Evolutionary conservation across 2,329 filamentous ascomycete species (phyloP).

Genomic region (Neophaeococcomyces mojaviensis): DNA sequence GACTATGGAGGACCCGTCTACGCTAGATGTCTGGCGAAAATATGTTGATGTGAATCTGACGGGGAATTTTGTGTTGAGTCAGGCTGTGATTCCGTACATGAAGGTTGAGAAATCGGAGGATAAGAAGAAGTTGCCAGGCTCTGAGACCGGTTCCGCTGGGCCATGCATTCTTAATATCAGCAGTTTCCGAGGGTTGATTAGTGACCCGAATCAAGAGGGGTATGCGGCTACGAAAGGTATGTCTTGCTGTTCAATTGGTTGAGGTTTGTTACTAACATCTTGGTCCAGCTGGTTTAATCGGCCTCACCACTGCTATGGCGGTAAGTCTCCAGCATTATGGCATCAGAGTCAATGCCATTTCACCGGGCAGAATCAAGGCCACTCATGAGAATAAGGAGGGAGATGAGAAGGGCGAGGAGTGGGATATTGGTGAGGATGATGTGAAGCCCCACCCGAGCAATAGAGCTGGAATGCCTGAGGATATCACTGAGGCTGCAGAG

Average conservation of each 20-base stretch:
- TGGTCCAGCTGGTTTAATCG: constrained; percentile 25
- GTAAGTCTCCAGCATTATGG: constrained; percentile 28
- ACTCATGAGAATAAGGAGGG: constrained; percentile 40
- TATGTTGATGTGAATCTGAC: constrained; percentile 43
- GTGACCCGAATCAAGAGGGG: constrained; percentile 43
- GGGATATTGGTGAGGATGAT: constrained; percentile 35
- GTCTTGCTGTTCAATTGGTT: not conserved
- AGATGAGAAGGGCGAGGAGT: constrained; percentile 35
- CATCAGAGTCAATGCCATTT: constrained; percentile 34
- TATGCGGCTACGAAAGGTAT: constrained; percentile 37
- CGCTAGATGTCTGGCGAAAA: constrained; percentile 40
- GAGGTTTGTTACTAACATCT: not conserved
- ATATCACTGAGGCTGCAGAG: constrained; percentile 38
- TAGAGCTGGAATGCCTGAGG: constrained; percentile 38
- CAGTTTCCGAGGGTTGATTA: constrained; percentile 40
- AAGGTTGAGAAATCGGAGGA: constrained; percentile 24
- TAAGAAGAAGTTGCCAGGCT: constrained; percentile 18
- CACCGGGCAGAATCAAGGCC: constrained; percentile 41
- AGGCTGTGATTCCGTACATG: constrained; percentile 44
- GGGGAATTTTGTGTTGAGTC: constrained; percentile 38
- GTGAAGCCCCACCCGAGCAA: constrained; percentile 38
- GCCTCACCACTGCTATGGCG: constrained; percentile 33
- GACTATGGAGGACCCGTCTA: constrained; percentile 39
- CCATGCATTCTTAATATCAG: constrained; percentile 42
- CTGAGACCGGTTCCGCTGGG: constrained; percentile 20